These are phyloP conservation scores for Lipomyces sp. DNA, from an alignment of 805 yeast species.

Conservation along the genomic window DNA sequence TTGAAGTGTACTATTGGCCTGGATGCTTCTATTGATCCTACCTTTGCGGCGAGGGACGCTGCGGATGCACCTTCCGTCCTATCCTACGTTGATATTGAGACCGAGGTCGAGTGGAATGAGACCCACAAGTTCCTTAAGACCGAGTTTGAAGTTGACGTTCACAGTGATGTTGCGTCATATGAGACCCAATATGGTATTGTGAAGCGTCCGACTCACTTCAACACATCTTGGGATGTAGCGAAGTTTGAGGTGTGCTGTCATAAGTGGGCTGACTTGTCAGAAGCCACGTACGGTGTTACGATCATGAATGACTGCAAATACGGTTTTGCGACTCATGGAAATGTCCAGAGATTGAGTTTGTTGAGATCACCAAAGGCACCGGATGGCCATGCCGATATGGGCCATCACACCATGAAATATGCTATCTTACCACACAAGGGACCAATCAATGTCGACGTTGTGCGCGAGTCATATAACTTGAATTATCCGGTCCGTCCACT, in stretches of 20 bases:
- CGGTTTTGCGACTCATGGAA: slow-evolving; percentile 94
- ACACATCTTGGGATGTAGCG: slow-evolving; percentile 95
- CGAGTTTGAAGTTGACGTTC: slow-evolving; percentile 86
- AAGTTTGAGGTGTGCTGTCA: slow-evolving; percentile 95
- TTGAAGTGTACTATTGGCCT: slow-evolving; percentile 69
- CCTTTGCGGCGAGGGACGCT: slow-evolving; percentile 33
- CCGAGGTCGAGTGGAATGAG: slow-evolving; percentile 81
- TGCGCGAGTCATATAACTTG: slow-evolving; percentile 73
- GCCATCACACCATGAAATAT: slow-evolving; percentile 74
- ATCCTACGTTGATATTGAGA: slow-evolving; percentile 50
- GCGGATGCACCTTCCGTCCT: slow-evolving; percentile 33
- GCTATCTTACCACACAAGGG: slow-evolving; percentile 84
- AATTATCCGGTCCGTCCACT: slow-evolving; percentile 50
- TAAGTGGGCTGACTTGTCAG: slow-evolving; percentile 89
- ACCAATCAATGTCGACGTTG: slow-evolving; percentile 54
- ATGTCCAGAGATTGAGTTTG: slow-evolving; percentile 77
- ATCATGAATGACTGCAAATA: slow-evolving; percentile 80
- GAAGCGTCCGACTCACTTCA: slow-evolving; percentile 88
- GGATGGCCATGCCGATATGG: slow-evolving; percentile 93
- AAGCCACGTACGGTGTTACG: slow-evolving; percentile 80
- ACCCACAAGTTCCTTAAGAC: slow-evolving; percentile 85
- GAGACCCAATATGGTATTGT: slow-evolving; percentile 95
- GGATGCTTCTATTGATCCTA: slow-evolving; percentile 46
- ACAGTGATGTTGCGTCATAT: slow-evolving; percentile 72
- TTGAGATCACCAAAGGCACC: slow-evolving; percentile 92